Percentiles rank a stretch among this genome's conserved stretches.
phyloP scores from a whole-genome alignment of 2,329 filamentous ascomycete genomes.

The Arthrobotrys entomopaga region DNA sequence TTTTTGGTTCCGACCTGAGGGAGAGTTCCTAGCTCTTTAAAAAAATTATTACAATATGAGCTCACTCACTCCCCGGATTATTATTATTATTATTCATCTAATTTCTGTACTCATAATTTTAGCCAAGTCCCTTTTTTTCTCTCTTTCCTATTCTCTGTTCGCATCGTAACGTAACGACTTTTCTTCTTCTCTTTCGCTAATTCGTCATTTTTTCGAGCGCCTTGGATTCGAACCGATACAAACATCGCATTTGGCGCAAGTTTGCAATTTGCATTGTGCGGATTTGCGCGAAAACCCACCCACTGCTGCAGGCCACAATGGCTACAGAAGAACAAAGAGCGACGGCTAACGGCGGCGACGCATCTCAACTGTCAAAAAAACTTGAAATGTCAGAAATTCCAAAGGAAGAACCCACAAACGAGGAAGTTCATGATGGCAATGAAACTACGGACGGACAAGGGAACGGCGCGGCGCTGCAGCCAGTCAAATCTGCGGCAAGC shows the following conservation, averaged over 20 bases:
- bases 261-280: not conserved
- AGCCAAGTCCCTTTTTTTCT: no score
- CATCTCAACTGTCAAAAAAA: conserved; percentile 9
- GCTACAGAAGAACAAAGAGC: not conserved
- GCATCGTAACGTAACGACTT: no score
- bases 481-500: conserved; percentile 24
- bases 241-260: not conserved
- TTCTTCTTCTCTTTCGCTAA: no score
- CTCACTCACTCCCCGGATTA: no score
- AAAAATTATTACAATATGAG: no score
- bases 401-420: conserved; percentile 14
- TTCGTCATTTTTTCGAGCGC: no score
- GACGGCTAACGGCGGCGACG: conserved; percentile 10
- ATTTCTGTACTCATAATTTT: no score
- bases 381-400: conserved; percentile 2
- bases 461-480: conserved; percentile 23
- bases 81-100: no score
- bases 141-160: no score
- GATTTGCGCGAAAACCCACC: no score
- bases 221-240: no score
- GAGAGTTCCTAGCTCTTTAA: conserved; percentile 4
- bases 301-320: no score
- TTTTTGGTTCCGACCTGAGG: not conserved
- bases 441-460: conserved; percentile 14
- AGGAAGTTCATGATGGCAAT: conserved; percentile 17